Evolutionary conservation across 2,329 filamentous ascomycete species (phyloP), one percentile per base, ranked within the genome.

Genomic region (Ascochyta rabiei): DNA sequence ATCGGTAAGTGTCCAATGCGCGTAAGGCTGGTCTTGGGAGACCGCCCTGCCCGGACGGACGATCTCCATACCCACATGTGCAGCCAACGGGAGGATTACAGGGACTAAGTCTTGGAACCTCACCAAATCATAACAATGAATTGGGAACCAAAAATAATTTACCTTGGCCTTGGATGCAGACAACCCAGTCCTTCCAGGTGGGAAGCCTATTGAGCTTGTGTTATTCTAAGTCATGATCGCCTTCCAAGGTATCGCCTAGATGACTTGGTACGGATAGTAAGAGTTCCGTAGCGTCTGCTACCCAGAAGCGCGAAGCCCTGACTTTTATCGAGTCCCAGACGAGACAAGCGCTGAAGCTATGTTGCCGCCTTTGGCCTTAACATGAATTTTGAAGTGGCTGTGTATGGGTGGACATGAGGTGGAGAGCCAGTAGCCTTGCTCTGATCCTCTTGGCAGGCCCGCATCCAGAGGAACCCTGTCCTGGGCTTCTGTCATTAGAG

Each of bases 181-280:
- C 13, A 24, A 23, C 26, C 39, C 8, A 37, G 34, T 16, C 41
- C 34, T 31, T 15, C n/a, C 13, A 5, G 13, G 23, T 33, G 33
- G 9, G 7, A 18, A 30, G 37, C 23, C 10, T 26, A 42, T 24
- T 39, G 26, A 47, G 42, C 42, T 46, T 55, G 41, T 39, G 19
- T 46, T 48, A 15, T 19, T 28, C 31, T 23, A 34, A 38, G 48
- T 39, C 21, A 16, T 51, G 48, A 56, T 52, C 43, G 39, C 26
- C 48, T 33, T 21, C 61, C 61, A 67, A 66, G 63, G 59, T 65
- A 70, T 69, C 65, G 66, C 66, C 67, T 58, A 70, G 66, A 59
- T 49, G 26, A 42, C 56, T 60, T 63, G 50, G 58, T 61, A 48
- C 66, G 67, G 67, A 59, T 59, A 41, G 44, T 40, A 19, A 26